Evolutionary conservation across 805 yeast species (phyloP), one percentile per base, ranked within the genome.

Genomic region (Yarrowia alimentaria): DNA sequence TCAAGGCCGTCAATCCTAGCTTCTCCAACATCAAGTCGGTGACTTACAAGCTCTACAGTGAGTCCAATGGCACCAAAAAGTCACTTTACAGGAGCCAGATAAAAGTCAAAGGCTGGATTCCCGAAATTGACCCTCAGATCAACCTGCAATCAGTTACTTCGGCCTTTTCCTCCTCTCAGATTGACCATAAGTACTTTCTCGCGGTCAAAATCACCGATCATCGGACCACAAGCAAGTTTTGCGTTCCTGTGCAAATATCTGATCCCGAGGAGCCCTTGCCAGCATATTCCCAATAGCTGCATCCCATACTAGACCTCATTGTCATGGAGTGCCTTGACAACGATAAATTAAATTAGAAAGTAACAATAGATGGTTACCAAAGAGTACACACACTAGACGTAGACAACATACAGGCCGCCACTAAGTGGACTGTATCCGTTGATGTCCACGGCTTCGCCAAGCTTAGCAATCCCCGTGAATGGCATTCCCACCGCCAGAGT

Each of bases 401-500:
- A 24, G 13, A 51, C 35, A 5, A 51, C 25, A 29, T 29, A 37
- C 3, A 24, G 6, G 6, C 42, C 42, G 3, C 32, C 33, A 2
- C 22, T 26, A 12, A 28, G 14, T 5, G 30, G 40, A 10, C 32
- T 47, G 17, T 28, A 37, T 11, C 22, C 18, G 13, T 28, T 21
- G n/a, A 37, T 24, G 13, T 30, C 22, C 11, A 22, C 13, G 2
- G 30, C 30, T 10, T 25, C 33, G 6, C 30, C 31, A 7, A 48
- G 28, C 31, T 22, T 45, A 7, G 13, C 14, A 22, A 25, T 37
- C 10, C 32, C 53, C 5, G 35, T 16, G 9, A 20, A 16, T 42
- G 28, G 21, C 53, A 58, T 54, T 71, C 64, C 47, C 3, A 29
- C 32, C 4, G 33, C 47, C 12, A 40, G 26, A 6, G 43, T 37